Percentiles rank a stretch among this genome's conserved stretches.
Conservation (phyloP, 768 basidiomycete species). For the Tremella fuciformis region DNA sequence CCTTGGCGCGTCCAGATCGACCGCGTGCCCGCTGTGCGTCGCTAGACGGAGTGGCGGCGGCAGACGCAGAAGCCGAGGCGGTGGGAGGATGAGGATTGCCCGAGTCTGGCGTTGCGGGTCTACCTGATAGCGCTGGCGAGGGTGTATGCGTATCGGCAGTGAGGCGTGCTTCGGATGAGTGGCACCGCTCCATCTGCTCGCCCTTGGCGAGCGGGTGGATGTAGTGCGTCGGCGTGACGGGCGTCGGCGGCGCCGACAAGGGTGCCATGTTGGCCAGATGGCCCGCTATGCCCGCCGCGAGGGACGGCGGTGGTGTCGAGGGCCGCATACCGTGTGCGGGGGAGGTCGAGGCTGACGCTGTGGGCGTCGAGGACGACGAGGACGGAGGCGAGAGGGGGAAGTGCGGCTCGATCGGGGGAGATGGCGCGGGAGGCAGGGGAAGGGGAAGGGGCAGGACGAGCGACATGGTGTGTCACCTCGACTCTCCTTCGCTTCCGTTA, state of each 20-base stretch:
- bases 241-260: conserved; percentile 43
- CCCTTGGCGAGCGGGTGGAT: conserved; percentile 8
- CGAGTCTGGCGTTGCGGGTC: too few relatives aligned
- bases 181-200: conserved; percentile 39
- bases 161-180: conserved; percentile 34
- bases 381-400: conserved; percentile 22
- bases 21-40: conserved; percentile 2
- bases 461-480: too few relatives aligned
- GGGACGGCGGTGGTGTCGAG: conserved; percentile 4
- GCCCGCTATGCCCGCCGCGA: neutral
- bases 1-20: conserved; percentile 26
- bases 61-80: neutral
- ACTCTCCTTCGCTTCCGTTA: too few relatives aligned
- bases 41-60: neutral
- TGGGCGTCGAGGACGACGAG: conserved; percentile 13
- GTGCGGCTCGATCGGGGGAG: conserved; percentile 12
- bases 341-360: conserved; percentile 11
- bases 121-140: neutral
- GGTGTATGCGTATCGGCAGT: neutral
- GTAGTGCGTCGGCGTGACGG: conserved; percentile 37
- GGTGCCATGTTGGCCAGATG: conserved; percentile 14
- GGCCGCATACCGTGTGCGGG: conserved; percentile 10
- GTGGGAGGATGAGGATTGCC: neutral
- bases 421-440: neutral
- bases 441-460: neutral